Evolutionary conservation across 192 early-diverging fungal species (phyloP), one percentile per base, ranked within the genome.

Genomic region (Podila verticillata): DNA sequence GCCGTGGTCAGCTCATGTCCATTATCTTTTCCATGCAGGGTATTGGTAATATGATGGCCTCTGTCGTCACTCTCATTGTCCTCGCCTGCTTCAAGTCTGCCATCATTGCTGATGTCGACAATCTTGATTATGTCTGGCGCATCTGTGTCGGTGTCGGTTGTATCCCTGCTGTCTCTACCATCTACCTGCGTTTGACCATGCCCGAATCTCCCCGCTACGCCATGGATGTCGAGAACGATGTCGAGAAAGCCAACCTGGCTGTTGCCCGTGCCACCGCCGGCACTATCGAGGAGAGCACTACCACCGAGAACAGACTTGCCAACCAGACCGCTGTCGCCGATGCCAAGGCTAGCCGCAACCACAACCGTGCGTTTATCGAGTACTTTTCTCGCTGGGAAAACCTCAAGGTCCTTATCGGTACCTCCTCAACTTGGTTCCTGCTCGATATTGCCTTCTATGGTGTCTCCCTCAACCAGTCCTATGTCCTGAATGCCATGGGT

Each of bases 21-120:
- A 80, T 83, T 2, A 92, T 96, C 35, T 96, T 96, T 77, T 90
- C 94, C 29, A 94, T 93, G 90, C 95, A 97, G 75, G 94, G 95
- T 13, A 85, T 95, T 64, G 96, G 96, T 39, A 94, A 92, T 59
- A 74, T 96, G 3, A 31, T 89, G 44, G 92, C 92, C 24, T 86
- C 92, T 5, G 70, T 95, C 12, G 89, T 95, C 35, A 86, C 89
- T 12, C 63, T 93, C 19, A 81, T 90, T 29, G 82, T 90, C 48
- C 79, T 95, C 6, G 81, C 87, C 13, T 84, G 75, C 61, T 93
- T 93, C 85, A 89, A 91, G 75, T 57, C 70, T 63, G 36, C 73
- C 62, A 90, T 97, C 68, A 63, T 85, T 44, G 66, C 56, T 12
- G 88, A 95, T 73, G 61, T 82, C 6, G 61, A 81, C 22, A 26